Evolutionary conservation across 768 basidiomycete genomes (phyloP).

Genomic region (Auricularia cornea): DNA sequence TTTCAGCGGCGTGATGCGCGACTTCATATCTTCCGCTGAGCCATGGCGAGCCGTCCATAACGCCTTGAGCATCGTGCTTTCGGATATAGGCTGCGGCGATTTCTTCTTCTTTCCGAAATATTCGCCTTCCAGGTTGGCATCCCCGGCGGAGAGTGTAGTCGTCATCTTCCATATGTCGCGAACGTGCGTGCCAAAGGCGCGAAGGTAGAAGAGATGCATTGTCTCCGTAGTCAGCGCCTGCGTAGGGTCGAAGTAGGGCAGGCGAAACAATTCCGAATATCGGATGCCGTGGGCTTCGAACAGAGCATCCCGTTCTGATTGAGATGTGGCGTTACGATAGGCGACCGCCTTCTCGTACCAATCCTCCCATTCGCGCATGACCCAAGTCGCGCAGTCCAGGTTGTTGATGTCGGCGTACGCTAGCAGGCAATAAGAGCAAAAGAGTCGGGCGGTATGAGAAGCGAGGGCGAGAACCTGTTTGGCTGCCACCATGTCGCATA

Average conservation of each 20-base stretch:
- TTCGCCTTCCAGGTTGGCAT: not conserved
- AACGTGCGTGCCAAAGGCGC: not conserved
- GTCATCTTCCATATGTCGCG: not conserved
- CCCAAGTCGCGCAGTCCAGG: not conserved
- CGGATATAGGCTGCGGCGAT: not conserved
- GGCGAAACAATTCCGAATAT: conserved; percentile 20
- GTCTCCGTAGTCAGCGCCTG: conserved; percentile 19
- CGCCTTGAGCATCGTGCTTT: not conserved
- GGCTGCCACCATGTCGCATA: conserved; percentile 19
- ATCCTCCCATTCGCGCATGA: not conserved
- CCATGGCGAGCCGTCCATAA: not conserved
- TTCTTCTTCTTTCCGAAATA: not conserved
- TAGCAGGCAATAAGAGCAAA: not conserved
- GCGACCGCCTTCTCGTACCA: not conserved
- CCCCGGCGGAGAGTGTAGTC: not conserved
- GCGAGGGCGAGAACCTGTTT: not conserved
- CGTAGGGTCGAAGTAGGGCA: conserved; percentile 35
- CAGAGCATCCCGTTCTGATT: not conserved
- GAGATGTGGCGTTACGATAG: conserved; percentile 3
- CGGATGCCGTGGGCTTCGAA: conserved; percentile 13
- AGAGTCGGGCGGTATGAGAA: not conserved
- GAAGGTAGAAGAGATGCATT: not conserved
- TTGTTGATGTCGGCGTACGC: not conserved
- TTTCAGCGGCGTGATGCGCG: not conserved
- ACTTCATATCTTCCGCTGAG: not conserved